phyloP scores from a whole-genome alignment of 257 asterid genomes.

The Fraxinus quadrangulata region DNA sequence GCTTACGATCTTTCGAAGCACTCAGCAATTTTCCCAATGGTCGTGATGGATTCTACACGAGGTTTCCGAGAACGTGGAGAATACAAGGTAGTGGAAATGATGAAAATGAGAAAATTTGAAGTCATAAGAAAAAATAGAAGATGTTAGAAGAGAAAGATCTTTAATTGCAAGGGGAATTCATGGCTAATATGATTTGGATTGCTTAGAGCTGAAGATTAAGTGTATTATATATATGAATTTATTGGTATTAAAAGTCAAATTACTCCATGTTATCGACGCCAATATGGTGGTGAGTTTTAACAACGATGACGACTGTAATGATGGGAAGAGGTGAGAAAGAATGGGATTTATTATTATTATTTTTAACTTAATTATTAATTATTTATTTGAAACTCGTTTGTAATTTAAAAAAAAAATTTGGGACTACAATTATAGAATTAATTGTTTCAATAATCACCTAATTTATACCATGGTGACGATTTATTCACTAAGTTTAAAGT shows the following conservation, averaged over 20 bases:
- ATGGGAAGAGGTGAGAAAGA: no score
- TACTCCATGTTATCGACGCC: no score
- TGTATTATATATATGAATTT: conserved; percentile 2
- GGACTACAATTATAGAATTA: no score
- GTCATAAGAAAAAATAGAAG: conserved; percentile 45
- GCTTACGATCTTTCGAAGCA: background rate
- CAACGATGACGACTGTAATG: no score
- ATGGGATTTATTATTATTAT: no score
- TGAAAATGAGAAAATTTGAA: conserved; percentile 55
- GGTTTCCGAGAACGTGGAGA: conserved; percentile 40
- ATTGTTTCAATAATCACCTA: no score
- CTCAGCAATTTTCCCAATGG: background rate
- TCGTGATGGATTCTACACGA: conserved; percentile 4
- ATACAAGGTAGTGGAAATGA: conserved; percentile 46
- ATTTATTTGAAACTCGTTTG: no score
- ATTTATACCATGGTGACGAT: no score
- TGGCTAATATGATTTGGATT: background rate
- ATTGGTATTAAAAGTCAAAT: background rate
- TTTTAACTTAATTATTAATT: no score
- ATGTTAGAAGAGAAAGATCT: conserved; percentile 33
- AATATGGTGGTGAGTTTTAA: no score
- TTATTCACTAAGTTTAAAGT: no score
- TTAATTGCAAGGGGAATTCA: conserved; percentile 27
- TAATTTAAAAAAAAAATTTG: no score
- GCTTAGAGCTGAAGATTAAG: conserved; percentile 24